Evolutionary conservation across 306 rosid species (phyloP), one percentile per base, ranked within the genome.

Genomic region (Pterocarpus santalinus): DNA sequence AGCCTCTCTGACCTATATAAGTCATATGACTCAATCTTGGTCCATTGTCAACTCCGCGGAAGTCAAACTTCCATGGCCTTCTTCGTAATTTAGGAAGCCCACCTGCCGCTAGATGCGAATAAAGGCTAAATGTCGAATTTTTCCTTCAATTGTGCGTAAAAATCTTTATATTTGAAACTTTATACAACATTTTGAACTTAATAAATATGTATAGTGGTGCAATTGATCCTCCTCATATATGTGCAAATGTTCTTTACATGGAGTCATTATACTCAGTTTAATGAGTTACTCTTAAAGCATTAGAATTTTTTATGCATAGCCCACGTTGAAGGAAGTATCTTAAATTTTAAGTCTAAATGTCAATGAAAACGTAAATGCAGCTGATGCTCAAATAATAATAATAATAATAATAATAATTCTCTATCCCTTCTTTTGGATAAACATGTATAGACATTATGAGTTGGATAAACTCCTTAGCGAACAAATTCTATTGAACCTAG

Each of bases 11-110:
- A 35, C 5, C 4, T 2, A 17, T 2, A 38, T 22, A 2, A 39
- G 0, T 39, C 36, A 5, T 10, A 12, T 46, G 83, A 60, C 78
- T 61, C 61, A 46, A 63, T 61, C 43, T 30, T 7, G 33, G 49
- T 61, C 77, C 36, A 71, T 46, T 52, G 64, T 60, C 49, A 13
- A 80, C 16, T 70, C 63, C 13, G n/a, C 16, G 6, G 4, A 32
- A 39, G 49, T 71, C 72, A 70, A 75, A 62, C 71, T n/a, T 62
- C 47, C 44, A 1, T 9, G n/a, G 6, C 17, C 7, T 61, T 60
- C 75, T 49, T 28, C 1, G 3, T 17, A 17, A 16, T 17, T 67
- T 67, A 16, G n/a, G 14, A 47, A 13, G 8, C 53, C 53, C 53
- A 13, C 12, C 4, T 47, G 2, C n/a, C 8, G 11, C 53, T 47